phyloP scores from a whole-genome alignment of 495 filamentous ascomycete species.

The Venustampulla echinocandica region DNA sequence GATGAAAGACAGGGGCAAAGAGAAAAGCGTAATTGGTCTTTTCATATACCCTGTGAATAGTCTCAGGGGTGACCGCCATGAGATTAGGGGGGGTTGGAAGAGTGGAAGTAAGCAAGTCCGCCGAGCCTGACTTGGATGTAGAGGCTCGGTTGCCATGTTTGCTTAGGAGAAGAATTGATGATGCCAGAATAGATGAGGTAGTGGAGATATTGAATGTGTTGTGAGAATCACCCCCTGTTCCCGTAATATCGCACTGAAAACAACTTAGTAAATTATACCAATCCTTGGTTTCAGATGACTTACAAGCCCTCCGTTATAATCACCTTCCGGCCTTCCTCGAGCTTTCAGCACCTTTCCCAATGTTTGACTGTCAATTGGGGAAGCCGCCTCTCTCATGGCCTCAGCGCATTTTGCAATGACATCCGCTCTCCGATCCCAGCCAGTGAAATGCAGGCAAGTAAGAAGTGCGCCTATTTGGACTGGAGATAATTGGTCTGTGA shows the following conservation, averaged over 20 bases:
- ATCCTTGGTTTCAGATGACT: no score
- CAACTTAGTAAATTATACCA: constrained; percentile 8
- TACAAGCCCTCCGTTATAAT: constrained; percentile 63
- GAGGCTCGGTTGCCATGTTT: constrained; percentile 97
- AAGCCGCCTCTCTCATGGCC: constrained; percentile 61
- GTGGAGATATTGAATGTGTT: constrained; percentile 98
- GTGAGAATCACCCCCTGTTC: constrained; percentile 92
- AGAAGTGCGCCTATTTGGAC: constrained; percentile 79
- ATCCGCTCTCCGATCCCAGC: constrained; percentile 63
- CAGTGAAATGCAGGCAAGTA: constrained; percentile 81
- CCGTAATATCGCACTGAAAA: constrained; percentile 80
- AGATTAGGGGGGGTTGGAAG: constrained; percentile 63
- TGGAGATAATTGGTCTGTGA: constrained; percentile 71
- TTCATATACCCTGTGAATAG: constrained; percentile 60
- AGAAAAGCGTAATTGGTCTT: constrained; percentile 87
- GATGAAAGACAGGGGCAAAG: constrained; percentile 94
- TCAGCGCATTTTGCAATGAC: constrained; percentile 71
- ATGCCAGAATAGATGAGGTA: constrained; percentile 85
- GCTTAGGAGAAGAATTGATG: constrained; percentile 67
- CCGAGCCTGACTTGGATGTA: constrained; percentile 90
- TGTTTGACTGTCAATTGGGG: constrained; percentile 50
- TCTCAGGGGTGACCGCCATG: constrained; percentile 56
- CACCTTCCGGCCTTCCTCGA: constrained; percentile 52
- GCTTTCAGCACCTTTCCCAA: constrained; percentile 49
- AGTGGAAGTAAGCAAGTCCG: constrained; percentile 75